Conservation (phyloP, 306 rosid genomes). For the Sophora flavescens region DNA sequence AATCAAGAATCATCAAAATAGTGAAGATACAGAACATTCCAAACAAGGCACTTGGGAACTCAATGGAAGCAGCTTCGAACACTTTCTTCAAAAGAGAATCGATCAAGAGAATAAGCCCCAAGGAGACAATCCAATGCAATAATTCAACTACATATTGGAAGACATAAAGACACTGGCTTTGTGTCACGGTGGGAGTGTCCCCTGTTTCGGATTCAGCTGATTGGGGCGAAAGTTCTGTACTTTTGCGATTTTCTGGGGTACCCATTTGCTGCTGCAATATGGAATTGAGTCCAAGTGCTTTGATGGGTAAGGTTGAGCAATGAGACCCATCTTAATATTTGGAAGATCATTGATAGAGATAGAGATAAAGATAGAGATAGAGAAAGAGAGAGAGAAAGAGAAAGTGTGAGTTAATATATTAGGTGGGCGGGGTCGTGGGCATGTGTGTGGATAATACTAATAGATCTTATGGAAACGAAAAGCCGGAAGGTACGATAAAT, state of each 20-base stretch:
- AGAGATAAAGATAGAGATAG: no score
- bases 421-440: no score
- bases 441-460: no score
- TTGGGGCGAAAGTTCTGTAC: constrained; percentile 44
- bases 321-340: neutral
- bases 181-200: constrained; percentile 56
- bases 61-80: constrained; percentile 71
- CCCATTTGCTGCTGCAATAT: constrained; percentile 58
- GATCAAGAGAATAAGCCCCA: constrained; percentile 62
- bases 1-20: constrained; percentile 63
- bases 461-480: no score
- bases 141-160: constrained; percentile 37
- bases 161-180: constrained; percentile 43
- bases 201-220: constrained; percentile 50
- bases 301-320: neutral
- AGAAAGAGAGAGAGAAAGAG: no score
- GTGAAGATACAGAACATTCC: constrained; percentile 90
- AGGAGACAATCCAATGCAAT: constrained; percentile 66
- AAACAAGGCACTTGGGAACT: constrained; percentile 84
- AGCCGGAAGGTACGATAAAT: no score
- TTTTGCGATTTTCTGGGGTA: constrained; percentile 38
- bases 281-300: constrained; percentile 3
- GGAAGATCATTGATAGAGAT: no score
- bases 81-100: constrained; percentile 64
- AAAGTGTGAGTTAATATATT: no score